A percentile compares a stretch with the other conserved stretches of the same genome.
Conservation (phyloP, 176 grass and related monocot species). For the Zizania latifolia region DNA sequence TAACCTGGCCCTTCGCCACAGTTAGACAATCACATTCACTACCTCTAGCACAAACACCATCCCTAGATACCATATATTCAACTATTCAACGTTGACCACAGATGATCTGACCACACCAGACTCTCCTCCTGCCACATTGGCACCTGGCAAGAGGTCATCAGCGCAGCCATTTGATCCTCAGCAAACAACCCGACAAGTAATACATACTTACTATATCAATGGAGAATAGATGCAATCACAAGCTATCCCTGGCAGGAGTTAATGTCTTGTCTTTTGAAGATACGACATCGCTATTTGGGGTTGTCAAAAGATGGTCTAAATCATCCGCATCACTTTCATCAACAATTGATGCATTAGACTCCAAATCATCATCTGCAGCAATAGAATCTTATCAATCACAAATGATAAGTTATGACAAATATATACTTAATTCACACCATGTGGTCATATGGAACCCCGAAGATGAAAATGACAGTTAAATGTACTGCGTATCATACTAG, state of each 20-base stretch:
- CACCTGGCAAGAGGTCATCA: neutral
- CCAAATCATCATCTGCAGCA: constrained; percentile 64
- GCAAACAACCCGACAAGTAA: constrained; percentile 3
- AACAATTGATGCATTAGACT: constrained; percentile 47
- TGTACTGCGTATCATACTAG: neutral
- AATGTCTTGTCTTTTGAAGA: constrained; percentile 49
- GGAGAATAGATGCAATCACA: constrained; percentile 13
- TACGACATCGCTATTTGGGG: constrained; percentile 55
- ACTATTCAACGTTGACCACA: neutral
- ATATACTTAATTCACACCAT: neutral
- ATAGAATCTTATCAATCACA: neutral
- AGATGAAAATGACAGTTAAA: neutral
- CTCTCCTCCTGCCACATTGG: neutral
- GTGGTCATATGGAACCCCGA: neutral
- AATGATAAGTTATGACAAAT: neutral
- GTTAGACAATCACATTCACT: constrained; percentile 23
- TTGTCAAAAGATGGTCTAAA: constrained; percentile 58
- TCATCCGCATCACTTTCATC: constrained; percentile 47
- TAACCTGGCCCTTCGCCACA: constrained; percentile 41
- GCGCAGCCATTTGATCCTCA: neutral
- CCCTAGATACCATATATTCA: neutral
- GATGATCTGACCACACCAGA: neutral
- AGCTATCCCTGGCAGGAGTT: constrained; percentile 44
- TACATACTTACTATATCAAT: neutral
- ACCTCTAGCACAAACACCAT: constrained; percentile 21